Conservation (phyloP, 2,329 filamentous ascomycete species). For the Colletotrichum sp. region DNA sequence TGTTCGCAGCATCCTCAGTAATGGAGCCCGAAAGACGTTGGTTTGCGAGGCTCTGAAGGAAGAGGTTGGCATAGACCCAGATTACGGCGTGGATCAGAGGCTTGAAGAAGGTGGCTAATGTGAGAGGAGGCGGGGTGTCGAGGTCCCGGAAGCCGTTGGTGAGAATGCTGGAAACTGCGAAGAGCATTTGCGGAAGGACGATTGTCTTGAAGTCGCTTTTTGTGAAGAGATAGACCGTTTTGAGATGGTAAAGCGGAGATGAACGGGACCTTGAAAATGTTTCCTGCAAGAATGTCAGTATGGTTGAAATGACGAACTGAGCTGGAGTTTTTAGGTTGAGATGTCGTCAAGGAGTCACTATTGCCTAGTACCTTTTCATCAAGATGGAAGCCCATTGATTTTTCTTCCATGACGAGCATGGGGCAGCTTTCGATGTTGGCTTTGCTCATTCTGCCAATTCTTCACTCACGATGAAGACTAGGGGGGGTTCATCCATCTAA, state of each 20-base stretch:
- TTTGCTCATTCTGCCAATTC: neutral
- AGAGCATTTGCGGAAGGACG: slow-evolving; percentile 32
- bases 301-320: accelerated
- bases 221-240: slow-evolving; percentile 31
- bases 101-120: neutral
- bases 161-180: slow-evolving; percentile 21
- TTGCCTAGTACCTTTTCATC: neutral
- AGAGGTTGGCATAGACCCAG: neutral
- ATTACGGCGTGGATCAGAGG: neutral
- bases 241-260: slow-evolving; percentile 6
- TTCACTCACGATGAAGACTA: neutral
- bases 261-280: accelerated
- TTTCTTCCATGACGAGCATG: neutral
- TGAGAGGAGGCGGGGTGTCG: neutral
- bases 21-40: slow-evolving; percentile 37
- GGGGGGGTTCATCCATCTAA: neutral
- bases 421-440: accelerated
- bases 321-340: accelerated
- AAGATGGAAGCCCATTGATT: neutral
- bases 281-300: neutral
- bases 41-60: slow-evolving; percentile 35
- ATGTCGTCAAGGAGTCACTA: neutral
- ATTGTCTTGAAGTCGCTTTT: slow-evolving; percentile 36
- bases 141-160: neutral
- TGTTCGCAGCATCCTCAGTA: slow-evolving; percentile 44